These are phyloP conservation scores for Entomophthora muscae DNA, from an alignment of 371 early-diverging fungal species.

Conservation along the genomic window DNA sequence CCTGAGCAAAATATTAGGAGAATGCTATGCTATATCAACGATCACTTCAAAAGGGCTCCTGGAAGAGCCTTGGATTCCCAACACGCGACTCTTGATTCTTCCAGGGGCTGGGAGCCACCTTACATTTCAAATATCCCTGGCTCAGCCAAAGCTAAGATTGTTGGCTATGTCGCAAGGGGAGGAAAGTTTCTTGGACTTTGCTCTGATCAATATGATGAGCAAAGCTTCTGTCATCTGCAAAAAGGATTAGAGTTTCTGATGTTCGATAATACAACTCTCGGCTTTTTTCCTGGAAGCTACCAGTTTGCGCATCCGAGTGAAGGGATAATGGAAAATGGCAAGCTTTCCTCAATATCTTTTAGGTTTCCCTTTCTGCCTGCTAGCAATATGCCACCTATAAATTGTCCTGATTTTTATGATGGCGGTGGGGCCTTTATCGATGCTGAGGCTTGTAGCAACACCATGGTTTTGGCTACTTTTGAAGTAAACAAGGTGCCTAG, in stretches of 20 bases:
- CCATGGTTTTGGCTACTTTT: constrained; percentile 39
- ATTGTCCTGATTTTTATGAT: constrained; percentile 33
- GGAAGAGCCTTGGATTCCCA: constrained; percentile 69
- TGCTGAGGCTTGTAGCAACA: constrained; percentile 16
- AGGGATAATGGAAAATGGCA: constrained; percentile 64
- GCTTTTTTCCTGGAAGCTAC: constrained; percentile 49
- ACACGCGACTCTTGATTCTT: constrained; percentile 63
- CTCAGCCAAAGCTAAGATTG: constrained; percentile 33
- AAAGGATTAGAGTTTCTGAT: constrained; percentile 41
- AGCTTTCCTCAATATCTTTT: constrained; percentile 31
- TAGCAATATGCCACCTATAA: background rate
- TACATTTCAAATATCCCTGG: constrained; percentile 50
- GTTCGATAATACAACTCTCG: constrained; percentile 46
- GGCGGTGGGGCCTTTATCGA: constrained; percentile 52
- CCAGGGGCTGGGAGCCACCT: constrained; percentile 78
- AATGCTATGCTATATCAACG: constrained; percentile 64
- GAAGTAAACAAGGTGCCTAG: constrained; percentile 15
- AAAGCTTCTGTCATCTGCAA: constrained; percentile 55
- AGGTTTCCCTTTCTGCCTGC: constrained; percentile 2
- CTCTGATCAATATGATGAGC: constrained; percentile 82
- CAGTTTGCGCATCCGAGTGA: constrained; percentile 45
- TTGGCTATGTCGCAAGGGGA: constrained; percentile 48
- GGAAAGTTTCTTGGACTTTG: constrained; percentile 85
- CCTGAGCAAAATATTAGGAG: constrained; percentile 46
- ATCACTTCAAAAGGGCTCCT: constrained; percentile 51